These are phyloP conservation scores for Nakaseomyces delphensis DNA, from an alignment of 1,139 yeast species.

Conservation along the genomic window DNA sequence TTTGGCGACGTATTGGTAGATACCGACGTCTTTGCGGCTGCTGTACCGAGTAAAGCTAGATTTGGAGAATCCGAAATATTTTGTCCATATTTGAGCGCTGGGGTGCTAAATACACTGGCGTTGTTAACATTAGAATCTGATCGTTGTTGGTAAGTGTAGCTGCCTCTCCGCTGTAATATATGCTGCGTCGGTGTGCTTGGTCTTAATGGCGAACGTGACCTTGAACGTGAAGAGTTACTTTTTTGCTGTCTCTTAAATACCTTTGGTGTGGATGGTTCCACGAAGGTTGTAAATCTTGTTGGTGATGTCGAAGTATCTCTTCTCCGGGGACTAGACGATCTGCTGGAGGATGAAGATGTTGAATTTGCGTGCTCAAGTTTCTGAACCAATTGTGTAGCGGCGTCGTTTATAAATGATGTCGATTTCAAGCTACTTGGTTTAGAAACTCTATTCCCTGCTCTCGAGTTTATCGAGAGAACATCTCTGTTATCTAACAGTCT, in stretches of 20 bases:
- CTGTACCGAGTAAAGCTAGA: slow-evolving; percentile 1
- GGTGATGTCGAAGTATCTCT: not conserved
- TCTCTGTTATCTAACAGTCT: slow-evolving; percentile 28
- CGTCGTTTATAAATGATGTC: slow-evolving; percentile 6
- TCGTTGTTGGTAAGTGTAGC: slow-evolving; percentile 4
- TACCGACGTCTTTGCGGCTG: not conserved
- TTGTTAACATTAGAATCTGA: not conserved
- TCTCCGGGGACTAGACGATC: not conserved
- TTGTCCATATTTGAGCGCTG: slow-evolving; percentile 4
- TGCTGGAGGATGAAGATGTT: slow-evolving; percentile 8
- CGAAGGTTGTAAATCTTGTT: slow-evolving; percentile 4
- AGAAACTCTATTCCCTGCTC: slow-evolving; percentile 10
- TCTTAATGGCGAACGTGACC: slow-evolving; percentile 18
- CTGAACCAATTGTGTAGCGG: slow-evolving; percentile 12
- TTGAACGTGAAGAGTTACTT: slow-evolving; percentile 12
- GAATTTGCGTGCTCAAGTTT: slow-evolving; percentile 9
- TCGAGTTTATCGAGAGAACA: slow-evolving; percentile 23
- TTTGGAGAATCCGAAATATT: not conserved
- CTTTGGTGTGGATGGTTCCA: slow-evolving; percentile 7
- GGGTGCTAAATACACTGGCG: slow-evolving; percentile 6
- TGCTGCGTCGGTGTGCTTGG: slow-evolving; percentile 17
- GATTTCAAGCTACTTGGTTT: slow-evolving; percentile 7
- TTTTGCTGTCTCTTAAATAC: slow-evolving; percentile 5
- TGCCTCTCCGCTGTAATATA: slow-evolving; percentile 7
- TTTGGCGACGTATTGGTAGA: slow-evolving; percentile 17